Conservation (phyloP, 768 basidiomycete genomes). For the Suillus tomentosus region DNA sequence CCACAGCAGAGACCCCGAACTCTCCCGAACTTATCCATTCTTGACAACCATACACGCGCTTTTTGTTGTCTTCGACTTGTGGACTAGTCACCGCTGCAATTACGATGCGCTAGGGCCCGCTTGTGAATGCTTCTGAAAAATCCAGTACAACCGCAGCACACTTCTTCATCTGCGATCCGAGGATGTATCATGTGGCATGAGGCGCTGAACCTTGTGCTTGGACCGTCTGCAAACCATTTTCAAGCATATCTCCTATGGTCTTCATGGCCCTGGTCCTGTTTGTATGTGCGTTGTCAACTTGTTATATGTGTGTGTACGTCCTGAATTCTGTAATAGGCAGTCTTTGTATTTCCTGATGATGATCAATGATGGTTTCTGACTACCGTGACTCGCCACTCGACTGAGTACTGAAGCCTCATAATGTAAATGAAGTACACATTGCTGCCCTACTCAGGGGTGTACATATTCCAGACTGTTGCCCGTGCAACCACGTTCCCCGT, state of each 20-base stretch:
- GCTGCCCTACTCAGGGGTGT: not conserved
- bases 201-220: constrained; percentile 18
- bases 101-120: not conserved
- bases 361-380: not conserved
- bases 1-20: constrained; percentile 8
- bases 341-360: constrained; percentile 2
- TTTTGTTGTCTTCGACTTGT: not conserved
- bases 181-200: not conserved
- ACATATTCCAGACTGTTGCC: not conserved
- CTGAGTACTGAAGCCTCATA: not conserved
- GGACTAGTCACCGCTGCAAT: not conserved
- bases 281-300: not conserved
- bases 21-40: not conserved
- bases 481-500: not conserved
- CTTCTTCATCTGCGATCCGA: not conserved
- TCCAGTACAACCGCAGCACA: not conserved
- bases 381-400: not conserved
- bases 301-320: not conserved
- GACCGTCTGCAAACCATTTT: constrained; percentile 3
- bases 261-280: not conserved
- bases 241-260: constrained; percentile 5
- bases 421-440: not conserved
- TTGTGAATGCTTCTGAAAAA: not conserved
- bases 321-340: constrained; percentile 6
- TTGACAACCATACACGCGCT: not conserved